Conservation (phyloP, 2,329 filamentous ascomycete species). For the Pyrenochaeta sp. region DNA sequence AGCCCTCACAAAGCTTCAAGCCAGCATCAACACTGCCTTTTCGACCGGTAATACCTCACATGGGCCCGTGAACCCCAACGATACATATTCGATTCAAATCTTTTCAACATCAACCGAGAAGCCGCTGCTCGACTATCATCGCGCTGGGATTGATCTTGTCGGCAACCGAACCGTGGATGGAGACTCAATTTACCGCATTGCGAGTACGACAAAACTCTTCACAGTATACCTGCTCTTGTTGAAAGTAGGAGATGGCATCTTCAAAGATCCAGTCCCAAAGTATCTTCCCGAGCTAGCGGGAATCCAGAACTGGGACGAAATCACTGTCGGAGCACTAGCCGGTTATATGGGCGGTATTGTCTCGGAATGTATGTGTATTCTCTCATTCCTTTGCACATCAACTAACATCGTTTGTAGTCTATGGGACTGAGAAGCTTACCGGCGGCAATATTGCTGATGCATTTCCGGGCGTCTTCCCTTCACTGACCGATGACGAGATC, state of each 20-base stretch:
- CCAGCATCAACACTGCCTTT: slow-evolving; percentile 10
- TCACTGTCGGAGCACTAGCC: slow-evolving; percentile 43
- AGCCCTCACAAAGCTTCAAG: neutral
- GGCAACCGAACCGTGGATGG: slow-evolving; percentile 33
- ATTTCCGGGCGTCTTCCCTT: slow-evolving; percentile 11
- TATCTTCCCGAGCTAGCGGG: slow-evolving; percentile 36
- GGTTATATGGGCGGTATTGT: slow-evolving; percentile 41
- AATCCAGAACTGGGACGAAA: slow-evolving; percentile 39
- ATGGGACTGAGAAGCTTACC: slow-evolving; percentile 1
- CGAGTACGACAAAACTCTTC: slow-evolving; percentile 51
- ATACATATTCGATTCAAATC: slow-evolving; percentile 20
- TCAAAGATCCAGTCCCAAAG: slow-evolving; percentile 40
- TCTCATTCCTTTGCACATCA: no score
- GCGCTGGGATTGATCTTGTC: slow-evolving; percentile 5
- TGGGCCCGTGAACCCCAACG: slow-evolving; percentile 8
- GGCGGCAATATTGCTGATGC: slow-evolving; percentile 7
- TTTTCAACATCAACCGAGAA: slow-evolving; percentile 10
- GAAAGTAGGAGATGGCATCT: slow-evolving; percentile 43
- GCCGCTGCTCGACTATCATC: slow-evolving; percentile 16
- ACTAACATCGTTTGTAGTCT: neutral
- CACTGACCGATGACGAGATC: slow-evolving; percentile 8
- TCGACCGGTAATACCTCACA: slow-evolving; percentile 9
- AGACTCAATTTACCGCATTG: slow-evolving; percentile 55
- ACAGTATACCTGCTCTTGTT: slow-evolving; percentile 51
- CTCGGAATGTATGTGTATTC: slow-evolving; percentile 27